Base-by-base conservation (phyloP, 2,329 filamentous ascomycete genomes). In the Malbranchea cinnamomea region DNA sequence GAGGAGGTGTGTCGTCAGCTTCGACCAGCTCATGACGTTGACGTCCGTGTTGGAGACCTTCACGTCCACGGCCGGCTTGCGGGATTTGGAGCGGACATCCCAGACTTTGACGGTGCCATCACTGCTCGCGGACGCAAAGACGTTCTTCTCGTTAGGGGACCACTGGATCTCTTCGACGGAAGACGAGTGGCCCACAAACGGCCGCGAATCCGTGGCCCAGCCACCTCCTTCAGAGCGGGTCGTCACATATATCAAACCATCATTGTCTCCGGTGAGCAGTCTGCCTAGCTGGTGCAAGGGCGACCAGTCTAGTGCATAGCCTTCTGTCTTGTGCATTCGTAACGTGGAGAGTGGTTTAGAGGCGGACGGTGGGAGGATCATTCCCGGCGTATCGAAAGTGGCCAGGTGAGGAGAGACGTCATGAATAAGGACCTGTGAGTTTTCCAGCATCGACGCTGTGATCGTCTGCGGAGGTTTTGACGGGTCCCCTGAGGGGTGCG, bases 291-390 rank as follows among this genome's bases (percentile, higher is more conserved):
- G 72, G 26, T 81, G 68, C 6, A 82, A 54, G 1, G 83, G 80
- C 15, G 85, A 93, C 89, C 89, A 98, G 58, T 94, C 89, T n/a
- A 98, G 59, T 0, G 83, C 89, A 53, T 95, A 98, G 28, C 89
- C 89, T 63, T 98, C 89, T 8, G 74, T 63, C 59, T 85, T 87
- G 68, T 98, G 89, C 44, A 87, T 83, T 43, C 80, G 73, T 44
- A 98, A 74, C 2, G 83, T 94, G 41, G 71, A 79, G 29, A 92
- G 59, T 19, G 89, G 84, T 60, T 91, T 91, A 54, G 84, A 87
- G 50, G 92, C 81, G 47, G 80, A 74, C 2, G 82, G 67, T 5
- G 80, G 74, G 41, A 95, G 71, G 40, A 74, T 65, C 23, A 75
- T 78, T 36, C 89, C 87, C 1, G 89, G 89, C 35, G 71, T 79